phyloP scores from a whole-genome alignment of 129 eudicot species.

The Artemisia argyi region DNA sequence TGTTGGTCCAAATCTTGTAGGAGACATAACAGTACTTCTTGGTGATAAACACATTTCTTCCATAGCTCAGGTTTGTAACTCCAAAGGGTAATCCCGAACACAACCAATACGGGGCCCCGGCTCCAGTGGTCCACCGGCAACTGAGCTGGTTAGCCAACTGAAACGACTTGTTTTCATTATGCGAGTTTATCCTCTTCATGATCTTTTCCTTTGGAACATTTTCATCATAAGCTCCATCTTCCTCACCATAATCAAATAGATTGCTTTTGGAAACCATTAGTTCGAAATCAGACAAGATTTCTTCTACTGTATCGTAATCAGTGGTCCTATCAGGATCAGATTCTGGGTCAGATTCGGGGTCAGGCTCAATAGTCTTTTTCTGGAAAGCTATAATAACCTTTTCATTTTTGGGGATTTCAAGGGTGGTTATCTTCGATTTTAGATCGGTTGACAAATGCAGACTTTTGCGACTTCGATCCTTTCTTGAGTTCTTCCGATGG shows the following conservation, averaged over 20 bases:
- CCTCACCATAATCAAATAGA: slow-evolving; percentile 63
- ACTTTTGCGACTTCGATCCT: slow-evolving; percentile 29
- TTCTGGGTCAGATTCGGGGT: slow-evolving; percentile 10
- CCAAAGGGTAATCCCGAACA: slow-evolving; percentile 74
- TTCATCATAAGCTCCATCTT: slow-evolving; percentile 45
- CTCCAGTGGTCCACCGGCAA: slow-evolving; percentile 81
- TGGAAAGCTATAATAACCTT: slow-evolving; percentile 46
- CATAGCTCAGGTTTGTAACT: slow-evolving; percentile 59
- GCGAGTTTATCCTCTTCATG: slow-evolving; percentile 61
- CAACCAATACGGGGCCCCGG: slow-evolving; percentile 90
- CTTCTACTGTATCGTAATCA: slow-evolving; percentile 73
- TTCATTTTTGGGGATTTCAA: slow-evolving; percentile 60
- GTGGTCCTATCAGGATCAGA: slow-evolving; percentile 23
- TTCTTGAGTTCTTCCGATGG: slow-evolving; percentile 27
- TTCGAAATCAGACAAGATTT: slow-evolving; percentile 49
- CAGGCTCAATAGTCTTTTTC: slow-evolving; percentile 31
- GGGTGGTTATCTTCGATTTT: slow-evolving; percentile 39
- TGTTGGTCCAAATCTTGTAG: slow-evolving; percentile 29
- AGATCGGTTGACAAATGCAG: slow-evolving; percentile 34
- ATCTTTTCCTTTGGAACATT: slow-evolving; percentile 59
- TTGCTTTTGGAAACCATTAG: slow-evolving; percentile 54
- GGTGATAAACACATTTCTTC: slow-evolving; percentile 76
- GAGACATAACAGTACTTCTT: slow-evolving; percentile 34
- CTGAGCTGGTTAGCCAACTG: slow-evolving; percentile 61
- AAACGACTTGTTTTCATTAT: slow-evolving; percentile 58